A percentile compares a stretch with the other conserved stretches of the same genome.
Conservation (phyloP, 2,329 filamentous ascomycete genomes). For the Trichoderma harzianum region DNA sequence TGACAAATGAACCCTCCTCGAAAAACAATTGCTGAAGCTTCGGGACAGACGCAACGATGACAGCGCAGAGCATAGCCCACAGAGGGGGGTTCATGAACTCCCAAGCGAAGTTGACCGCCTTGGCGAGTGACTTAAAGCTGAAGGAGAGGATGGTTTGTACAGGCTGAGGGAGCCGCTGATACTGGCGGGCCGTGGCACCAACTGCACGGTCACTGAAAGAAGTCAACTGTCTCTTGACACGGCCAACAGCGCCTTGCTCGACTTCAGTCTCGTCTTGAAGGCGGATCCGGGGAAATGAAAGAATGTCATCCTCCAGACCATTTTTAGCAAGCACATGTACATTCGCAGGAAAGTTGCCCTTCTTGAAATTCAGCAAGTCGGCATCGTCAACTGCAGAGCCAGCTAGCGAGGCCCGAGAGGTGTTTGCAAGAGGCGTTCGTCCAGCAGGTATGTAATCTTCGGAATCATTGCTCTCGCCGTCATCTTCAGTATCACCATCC, state of each 20-base stretch:
- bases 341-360: slow-evolving; percentile 24
- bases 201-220: slow-evolving; percentile 25
- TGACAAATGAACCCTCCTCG: slow-evolving; percentile 79
- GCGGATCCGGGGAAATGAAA: slow-evolving; percentile 59
- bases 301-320: slow-evolving; percentile 49
- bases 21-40: slow-evolving; percentile 82
- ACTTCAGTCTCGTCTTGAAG: slow-evolving; percentile 41
- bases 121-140: slow-evolving; percentile 34
- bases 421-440: slow-evolving; percentile 50
- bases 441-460: slow-evolving; percentile 53
- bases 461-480: slow-evolving; percentile 38
- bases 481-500: slow-evolving; percentile 39
- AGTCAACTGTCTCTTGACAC: slow-evolving; percentile 34
- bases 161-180: slow-evolving; percentile 40
- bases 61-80: slow-evolving; percentile 93
- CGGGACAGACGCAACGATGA: slow-evolving; percentile 86
- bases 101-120: slow-evolving; percentile 67
- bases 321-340: slow-evolving; percentile 20
- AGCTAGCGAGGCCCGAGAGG: slow-evolving; percentile 48
- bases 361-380: slow-evolving; percentile 27
- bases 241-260: slow-evolving; percentile 29
- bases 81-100: slow-evolving; percentile 98
- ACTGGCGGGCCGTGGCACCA: slow-evolving; percentile 28
- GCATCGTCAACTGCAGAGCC: slow-evolving; percentile 44
- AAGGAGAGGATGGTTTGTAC: slow-evolving; percentile 36